phyloP scores from a whole-genome alignment of 345 rosid species.

The Pugionium dolabratum region DNA sequence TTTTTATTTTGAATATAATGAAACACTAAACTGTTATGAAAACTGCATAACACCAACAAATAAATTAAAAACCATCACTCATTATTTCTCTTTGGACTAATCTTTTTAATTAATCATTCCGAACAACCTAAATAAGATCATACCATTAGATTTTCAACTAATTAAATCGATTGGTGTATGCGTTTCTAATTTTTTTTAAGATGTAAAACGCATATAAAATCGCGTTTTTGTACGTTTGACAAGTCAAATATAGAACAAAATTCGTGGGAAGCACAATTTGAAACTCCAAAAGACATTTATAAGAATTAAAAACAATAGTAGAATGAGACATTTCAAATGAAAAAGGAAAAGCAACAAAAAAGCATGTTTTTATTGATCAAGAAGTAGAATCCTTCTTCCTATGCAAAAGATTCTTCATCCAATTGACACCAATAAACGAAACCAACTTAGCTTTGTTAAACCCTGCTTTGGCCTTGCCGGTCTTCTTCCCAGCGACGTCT shows the following conservation, averaged over 20 bases:
- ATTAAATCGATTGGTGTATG: too few relatives aligned
- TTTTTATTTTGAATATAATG: too few relatives aligned
- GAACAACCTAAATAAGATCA: too few relatives aligned
- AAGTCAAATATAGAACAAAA: background rate
- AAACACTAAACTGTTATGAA: too few relatives aligned
- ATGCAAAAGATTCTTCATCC: conserved; percentile 59
- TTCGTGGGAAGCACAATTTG: conserved; percentile 26
- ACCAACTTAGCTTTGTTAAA: conserved; percentile 48
- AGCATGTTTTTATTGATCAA: conserved; percentile 5
- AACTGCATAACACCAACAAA: too few relatives aligned
- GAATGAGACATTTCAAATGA: background rate
- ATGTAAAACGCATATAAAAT: background rate
- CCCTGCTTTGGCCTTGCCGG: conserved; percentile 43
- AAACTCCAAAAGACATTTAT: conserved; percentile 9
- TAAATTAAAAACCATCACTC: too few relatives aligned
- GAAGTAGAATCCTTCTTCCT: conserved; percentile 43
- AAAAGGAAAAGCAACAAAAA: background rate
- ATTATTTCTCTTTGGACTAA: too few relatives aligned
- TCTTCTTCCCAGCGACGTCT: conserved; percentile 45
- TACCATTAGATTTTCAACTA: background rate
- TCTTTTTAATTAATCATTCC: too few relatives aligned
- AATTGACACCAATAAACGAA: conserved; percentile 51
- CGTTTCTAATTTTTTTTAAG: background rate
- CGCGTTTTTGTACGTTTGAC: background rate
- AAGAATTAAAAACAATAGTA: conserved; percentile 5